Conservation (phyloP, 2,329 filamentous ascomycete species). For the Fusarium bulbicola region DNA sequence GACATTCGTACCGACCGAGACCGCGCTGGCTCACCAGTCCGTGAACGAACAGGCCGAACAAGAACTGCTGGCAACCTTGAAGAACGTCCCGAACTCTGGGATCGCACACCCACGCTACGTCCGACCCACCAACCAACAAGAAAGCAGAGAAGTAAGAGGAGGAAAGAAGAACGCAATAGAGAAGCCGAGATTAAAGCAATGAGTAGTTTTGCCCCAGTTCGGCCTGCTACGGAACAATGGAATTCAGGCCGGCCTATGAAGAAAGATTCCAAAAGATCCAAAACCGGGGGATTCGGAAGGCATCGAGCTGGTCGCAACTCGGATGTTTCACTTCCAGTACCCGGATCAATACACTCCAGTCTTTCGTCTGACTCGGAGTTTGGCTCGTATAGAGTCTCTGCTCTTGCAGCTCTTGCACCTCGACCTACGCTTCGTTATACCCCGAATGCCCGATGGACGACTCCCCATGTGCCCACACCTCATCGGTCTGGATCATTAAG, state of each 20-base stretch:
- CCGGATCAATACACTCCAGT: constrained; percentile 78
- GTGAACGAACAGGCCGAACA: constrained; percentile 34
- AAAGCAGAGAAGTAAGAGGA: constrained; percentile 78
- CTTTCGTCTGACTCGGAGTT: constrained; percentile 80
- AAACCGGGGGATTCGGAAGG: constrained; percentile 59
- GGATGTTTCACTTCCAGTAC: constrained; percentile 77
- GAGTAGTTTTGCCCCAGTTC: constrained; percentile 73
- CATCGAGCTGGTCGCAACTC: constrained; percentile 71
- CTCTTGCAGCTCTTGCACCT: constrained; percentile 83
- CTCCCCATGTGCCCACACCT: constrained; percentile 56
- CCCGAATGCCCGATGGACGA: constrained; percentile 67
- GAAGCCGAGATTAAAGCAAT: constrained; percentile 91
- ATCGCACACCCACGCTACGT: constrained; percentile 61
- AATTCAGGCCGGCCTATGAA: constrained; percentile 67
- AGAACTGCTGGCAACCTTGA: constrained; percentile 17
- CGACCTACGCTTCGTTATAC: constrained; percentile 84
- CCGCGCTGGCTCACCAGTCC: constrained; percentile 26
- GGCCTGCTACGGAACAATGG: constrained; percentile 68
- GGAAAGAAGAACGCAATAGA: constrained; percentile 77
- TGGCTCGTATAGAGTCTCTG: constrained; percentile 79
- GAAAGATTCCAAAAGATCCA: constrained; percentile 73
- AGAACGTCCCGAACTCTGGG: constrained; percentile 39
- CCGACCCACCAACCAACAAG: constrained; percentile 69
- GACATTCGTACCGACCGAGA: constrained; percentile 55
- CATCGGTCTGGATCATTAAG: constrained; percentile 60